Evolutionary conservation across 345 rosid genomes (phyloP), one percentile per base, ranked within the genome.

Genomic region (Camelina laxa): DNA sequence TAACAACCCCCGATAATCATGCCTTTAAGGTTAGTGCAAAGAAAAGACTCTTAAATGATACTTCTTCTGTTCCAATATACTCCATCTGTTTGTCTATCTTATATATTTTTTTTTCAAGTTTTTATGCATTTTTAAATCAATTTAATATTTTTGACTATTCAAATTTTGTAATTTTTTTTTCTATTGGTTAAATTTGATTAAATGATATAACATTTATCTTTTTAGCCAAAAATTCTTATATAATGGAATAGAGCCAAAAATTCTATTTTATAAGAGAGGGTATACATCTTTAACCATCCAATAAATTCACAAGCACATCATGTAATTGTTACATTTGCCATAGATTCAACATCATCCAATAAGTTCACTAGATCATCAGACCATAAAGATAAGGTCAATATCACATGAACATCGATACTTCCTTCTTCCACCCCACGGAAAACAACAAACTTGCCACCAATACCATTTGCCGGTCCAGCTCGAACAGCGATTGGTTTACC

Each of bases 381-480:
- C 78, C 65, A 65, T 57, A 65, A 11, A 0, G 57, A 7, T 4
- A 19, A 20, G 45, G 15, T 2, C 45, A 50, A 17, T 7, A 21
- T 58, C 30, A 35, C 74, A 50, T 75, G 74, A 14, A 59, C 47
- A 60, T 75, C 74, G 6, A 60, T 17, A 75, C 55, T 66, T 42
- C 77, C 77, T 30, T 74, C 72, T 44, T 74, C 58, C 1, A 65
- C 2, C 31, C 78, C 78, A 2, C 33, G 12, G 3, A 58, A 75
- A 47, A 75, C 19, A 5, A 58, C 60, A 7, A 75, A 42, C 8
- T 38, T 58, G 31, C 65, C 60, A 35, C 61, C 33, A 4, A 39
- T 35, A 13, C 65, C 15, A 48, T 67, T 67, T 0, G 5, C n/a
- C 14, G 67, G 79, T 65, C 38, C 73, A 27, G 67, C 59, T 22